These are phyloP conservation scores for Coemansia sp. DNA, from an alignment of 192 early-diverging fungal species.

Conservation along the genomic window DNA sequence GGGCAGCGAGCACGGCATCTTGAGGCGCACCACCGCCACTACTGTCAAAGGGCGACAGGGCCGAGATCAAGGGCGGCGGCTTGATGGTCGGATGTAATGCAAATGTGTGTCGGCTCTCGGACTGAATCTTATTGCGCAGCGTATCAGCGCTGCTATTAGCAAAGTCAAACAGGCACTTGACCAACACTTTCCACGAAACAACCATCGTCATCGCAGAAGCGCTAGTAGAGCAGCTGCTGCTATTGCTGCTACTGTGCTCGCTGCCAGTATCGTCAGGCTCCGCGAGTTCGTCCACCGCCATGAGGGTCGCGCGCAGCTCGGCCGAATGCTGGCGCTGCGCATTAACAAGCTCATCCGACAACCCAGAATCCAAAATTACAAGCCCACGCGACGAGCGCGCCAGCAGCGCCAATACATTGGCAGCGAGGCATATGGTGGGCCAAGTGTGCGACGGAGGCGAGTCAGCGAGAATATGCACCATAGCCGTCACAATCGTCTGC, in stretches of 20 bases:
- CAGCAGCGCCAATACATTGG: slow-evolving; percentile 30
- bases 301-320: slow-evolving; percentile 39
- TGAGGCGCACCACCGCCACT: neutral
- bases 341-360: slow-evolving; percentile 18
- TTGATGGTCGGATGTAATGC: neutral
- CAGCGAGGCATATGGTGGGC: slow-evolving; percentile 36
- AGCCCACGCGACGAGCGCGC: slow-evolving; percentile 15
- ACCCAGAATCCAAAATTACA: slow-evolving; percentile 17
- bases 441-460: slow-evolving; percentile 26
- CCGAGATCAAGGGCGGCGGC: neutral
- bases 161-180: slow-evolving; percentile 36
- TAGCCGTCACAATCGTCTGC: slow-evolving; percentile 19
- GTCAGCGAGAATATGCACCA: slow-evolving; percentile 43
- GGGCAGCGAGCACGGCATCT: neutral
- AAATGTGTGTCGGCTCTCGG: slow-evolving; percentile 35
- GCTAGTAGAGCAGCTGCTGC: neutral
- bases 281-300: neutral
- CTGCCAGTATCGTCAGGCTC: neutral
- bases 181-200: slow-evolving; percentile 36
- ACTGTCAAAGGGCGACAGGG: neutral
- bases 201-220: neutral
- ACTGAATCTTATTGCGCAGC: slow-evolving; percentile 31
- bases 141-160: slow-evolving; percentile 38
- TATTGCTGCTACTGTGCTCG: neutral
- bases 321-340: slow-evolving; percentile 31